Base-by-base conservation (phyloP, 2,329 filamentous ascomycete genomes). In the Cercospora berteroae region DNA sequence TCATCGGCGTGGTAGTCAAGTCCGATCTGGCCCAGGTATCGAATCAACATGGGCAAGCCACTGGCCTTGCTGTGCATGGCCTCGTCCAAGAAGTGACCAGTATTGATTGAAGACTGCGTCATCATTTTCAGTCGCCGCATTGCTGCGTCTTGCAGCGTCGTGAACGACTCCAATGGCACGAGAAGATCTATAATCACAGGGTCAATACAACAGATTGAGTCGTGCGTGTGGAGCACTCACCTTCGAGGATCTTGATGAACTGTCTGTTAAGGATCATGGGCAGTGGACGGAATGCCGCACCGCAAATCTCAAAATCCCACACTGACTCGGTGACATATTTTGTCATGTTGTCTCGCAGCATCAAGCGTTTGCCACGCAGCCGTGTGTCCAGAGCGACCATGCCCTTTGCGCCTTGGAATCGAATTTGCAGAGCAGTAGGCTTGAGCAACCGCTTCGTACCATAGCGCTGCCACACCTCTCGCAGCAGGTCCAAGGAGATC, bases 161-260 rank as follows among this genome's bases (percentile, higher is more conserved):
- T 75, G 70, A 96, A 94, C 76, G 86, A 89, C 0, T 78, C 65
- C 1, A 80, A 74, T 0, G 82, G 75, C 0, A 90, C 87, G 0
- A 85, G 84, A 77, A 94, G 88, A 71, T 96, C 93, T 65, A 23
- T 5, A 5, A 20, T 25, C 29, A 58, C 23, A 18, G 33, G 23
- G 27, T 58, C 33, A 63, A 13, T 56, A 8, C 39, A n/a, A 23
- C 39, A n/a, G 20, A 29, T 4, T 25, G 7, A 27, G 12, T 50
- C 7, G 23, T 18, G 25, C 52, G n/a, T 18, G n/a, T 9, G n/a
- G 18, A 44, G 16, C 33, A 58, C 57, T 56, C 18, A 61, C 63
- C 63, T 74, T 96, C 93, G 0, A 96, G 78, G 5, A 96, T 93
- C 76, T 96, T 96, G 79, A 96, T 93, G 68, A 94, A 83, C 71